phyloP scores from a whole-genome alignment of 139 green algal genomes.

The Coelastrella sp. region DNA sequence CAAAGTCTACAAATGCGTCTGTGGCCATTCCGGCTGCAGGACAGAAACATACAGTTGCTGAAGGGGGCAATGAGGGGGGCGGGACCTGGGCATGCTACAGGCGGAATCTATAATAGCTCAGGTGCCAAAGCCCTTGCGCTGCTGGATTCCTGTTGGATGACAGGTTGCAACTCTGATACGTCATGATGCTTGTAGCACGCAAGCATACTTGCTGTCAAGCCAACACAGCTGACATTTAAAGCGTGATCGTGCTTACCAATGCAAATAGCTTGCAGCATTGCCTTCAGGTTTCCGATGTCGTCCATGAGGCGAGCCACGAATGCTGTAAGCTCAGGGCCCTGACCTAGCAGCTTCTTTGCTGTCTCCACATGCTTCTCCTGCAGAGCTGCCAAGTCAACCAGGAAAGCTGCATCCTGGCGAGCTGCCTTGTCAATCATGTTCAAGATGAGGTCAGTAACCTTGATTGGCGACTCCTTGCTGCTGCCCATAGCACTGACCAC shows the following conservation, averaged over 20 bases:
- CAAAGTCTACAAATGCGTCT: slow-evolving; percentile 95
- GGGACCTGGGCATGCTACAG: too few relatives aligned
- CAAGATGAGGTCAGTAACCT: slow-evolving; percentile 96
- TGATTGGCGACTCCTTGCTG: slow-evolving; percentile 76
- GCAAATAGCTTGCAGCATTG: slow-evolving; percentile 95
- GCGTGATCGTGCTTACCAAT: slow-evolving; percentile 72
- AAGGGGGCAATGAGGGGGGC: too few relatives aligned
- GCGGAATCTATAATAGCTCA: too few relatives aligned
- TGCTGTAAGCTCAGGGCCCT: slow-evolving; percentile 69
- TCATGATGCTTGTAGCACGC: too few relatives aligned
- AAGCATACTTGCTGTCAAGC: neutral
- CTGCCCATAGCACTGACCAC: slow-evolving; percentile 92
- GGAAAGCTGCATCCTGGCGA: slow-evolving; percentile 78
- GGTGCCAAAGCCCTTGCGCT: too few relatives aligned
- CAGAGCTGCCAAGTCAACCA: slow-evolving; percentile 87
- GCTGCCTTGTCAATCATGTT: slow-evolving; percentile 88
- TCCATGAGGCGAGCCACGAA: slow-evolving; percentile 86
- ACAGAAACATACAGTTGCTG: neutral
- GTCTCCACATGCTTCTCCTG: slow-evolving; percentile 93
- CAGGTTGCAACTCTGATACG: too few relatives aligned
- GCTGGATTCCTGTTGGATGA: too few relatives aligned
- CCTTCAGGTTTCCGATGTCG: slow-evolving; percentile 93
- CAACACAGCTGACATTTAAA: neutral
- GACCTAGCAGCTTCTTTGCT: slow-evolving; percentile 87
- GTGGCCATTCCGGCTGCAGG: slow-evolving; percentile 88